A percentile compares a stretch with the other conserved stretches of the same genome.
These are phyloP conservation scores for Colletotrichum zoysiae DNA, from an alignment of 2,329 filamentous ascomycete species.

Conservation along the genomic window DNA sequence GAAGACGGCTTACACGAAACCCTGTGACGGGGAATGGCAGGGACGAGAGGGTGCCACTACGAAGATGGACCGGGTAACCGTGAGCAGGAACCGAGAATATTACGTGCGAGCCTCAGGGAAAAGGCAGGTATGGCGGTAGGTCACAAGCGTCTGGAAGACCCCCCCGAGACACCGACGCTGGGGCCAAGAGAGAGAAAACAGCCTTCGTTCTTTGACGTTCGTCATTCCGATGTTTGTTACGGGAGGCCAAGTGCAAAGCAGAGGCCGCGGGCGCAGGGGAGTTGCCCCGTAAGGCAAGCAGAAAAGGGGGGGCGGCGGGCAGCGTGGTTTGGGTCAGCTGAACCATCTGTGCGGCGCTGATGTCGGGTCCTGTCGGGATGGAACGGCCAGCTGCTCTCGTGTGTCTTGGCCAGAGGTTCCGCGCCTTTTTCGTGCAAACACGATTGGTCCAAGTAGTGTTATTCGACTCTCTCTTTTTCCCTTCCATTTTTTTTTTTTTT, in stretches of 20 bases:
- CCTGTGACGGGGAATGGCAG: conserved; percentile 10
- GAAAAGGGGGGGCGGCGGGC: not conserved
- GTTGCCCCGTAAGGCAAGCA: not conserved
- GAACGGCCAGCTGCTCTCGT: not conserved
- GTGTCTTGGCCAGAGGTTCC: conserved; percentile 9
- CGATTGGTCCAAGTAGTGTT: conserved; percentile 18
- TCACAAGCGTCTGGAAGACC: conserved; percentile 8
- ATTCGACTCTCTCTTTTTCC: not conserved
- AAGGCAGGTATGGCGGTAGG: not conserved
- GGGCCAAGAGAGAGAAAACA: not conserved
- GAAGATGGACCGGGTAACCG: conserved; percentile 38
- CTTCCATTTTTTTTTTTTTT: too few relatives aligned
- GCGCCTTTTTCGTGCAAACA: conserved; percentile 29
- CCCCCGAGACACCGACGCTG: conserved; percentile 29
- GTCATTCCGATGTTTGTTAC: not conserved
- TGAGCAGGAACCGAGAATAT: not conserved
- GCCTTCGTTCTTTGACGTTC: not conserved
- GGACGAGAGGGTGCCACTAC: conserved; percentile 17
- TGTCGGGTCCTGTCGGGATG: conserved; percentile 36
- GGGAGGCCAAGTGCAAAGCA: conserved; percentile 9
- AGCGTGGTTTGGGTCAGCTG: conserved; percentile 12
- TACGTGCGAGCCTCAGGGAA: conserved; percentile 8
- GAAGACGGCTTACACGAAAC: conserved; percentile 5
- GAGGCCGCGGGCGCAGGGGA: conserved; percentile 20
- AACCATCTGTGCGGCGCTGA: conserved; percentile 30